Percentiles rank a stretch among this genome's conserved stretches.
These are phyloP conservation scores for Aspergillus carbonarius DNA, from an alignment of 2,329 filamentous ascomycete species.

Conservation along the genomic window DNA sequence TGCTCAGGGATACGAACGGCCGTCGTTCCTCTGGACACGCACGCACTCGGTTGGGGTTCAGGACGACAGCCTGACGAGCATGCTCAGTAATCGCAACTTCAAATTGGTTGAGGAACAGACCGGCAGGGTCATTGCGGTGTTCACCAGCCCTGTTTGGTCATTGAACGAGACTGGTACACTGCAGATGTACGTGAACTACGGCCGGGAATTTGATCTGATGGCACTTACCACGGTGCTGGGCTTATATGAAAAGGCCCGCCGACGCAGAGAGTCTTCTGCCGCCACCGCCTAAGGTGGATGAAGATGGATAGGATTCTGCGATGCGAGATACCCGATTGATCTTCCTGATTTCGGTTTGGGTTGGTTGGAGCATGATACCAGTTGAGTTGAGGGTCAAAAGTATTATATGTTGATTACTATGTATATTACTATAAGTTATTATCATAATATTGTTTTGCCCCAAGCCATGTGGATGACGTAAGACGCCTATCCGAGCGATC, in stretches of 20 bases:
- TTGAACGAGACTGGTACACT: slow-evolving; percentile 34
- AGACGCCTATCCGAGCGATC: no score
- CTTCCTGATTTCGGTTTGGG: background rate
- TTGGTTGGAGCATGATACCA: background rate
- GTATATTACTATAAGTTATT: no score
- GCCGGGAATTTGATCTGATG: slow-evolving; percentile 30
- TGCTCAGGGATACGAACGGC: slow-evolving; percentile 9
- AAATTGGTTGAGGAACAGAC: slow-evolving; percentile 36
- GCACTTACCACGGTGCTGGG: slow-evolving; percentile 29
- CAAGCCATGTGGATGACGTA: no score
- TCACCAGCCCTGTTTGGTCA: slow-evolving; percentile 30
- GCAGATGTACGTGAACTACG: slow-evolving; percentile 28
- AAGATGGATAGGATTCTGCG: background rate
- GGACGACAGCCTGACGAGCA: slow-evolving; percentile 21
- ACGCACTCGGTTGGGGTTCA: slow-evolving; percentile 30
- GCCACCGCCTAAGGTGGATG: slow-evolving; percentile 14
- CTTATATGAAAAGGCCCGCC: slow-evolving; percentile 25
- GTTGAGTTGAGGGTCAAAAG: background rate
- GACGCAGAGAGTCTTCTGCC: slow-evolving; percentile 13
- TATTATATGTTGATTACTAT: no score
- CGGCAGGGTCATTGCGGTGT: slow-evolving; percentile 31
- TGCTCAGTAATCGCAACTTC: slow-evolving; percentile 27
- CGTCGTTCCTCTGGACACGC: slow-evolving; percentile 35
- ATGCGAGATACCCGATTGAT: background rate
- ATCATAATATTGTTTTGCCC: no score